phyloP scores from a whole-genome alignment of 2,329 filamentous ascomycete species.

The Hypoxylon sp. region DNA sequence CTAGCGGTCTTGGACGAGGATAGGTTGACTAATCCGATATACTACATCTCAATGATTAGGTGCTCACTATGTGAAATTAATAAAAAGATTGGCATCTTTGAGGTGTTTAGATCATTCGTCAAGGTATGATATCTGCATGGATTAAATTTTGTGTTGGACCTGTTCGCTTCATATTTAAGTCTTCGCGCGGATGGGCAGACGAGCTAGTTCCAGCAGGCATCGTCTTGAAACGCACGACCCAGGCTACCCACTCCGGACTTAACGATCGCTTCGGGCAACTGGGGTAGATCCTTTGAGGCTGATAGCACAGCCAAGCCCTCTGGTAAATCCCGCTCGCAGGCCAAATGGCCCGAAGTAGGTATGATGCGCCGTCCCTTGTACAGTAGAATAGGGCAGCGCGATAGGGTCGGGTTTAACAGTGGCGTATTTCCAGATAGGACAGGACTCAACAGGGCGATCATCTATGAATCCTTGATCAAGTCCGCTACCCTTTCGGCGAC shows the following conservation, averaged over 20 bases:
- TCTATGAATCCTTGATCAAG: slow-evolving; percentile 46
- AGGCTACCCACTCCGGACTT: no score
- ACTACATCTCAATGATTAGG: neutral
- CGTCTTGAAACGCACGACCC: no score
- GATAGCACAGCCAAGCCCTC: neutral
- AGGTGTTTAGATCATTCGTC: neutral
- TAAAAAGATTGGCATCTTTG: neutral
- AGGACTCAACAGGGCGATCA: neutral
- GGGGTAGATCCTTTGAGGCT: neutral
- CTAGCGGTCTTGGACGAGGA: neutral
- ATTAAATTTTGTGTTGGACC: neutral
- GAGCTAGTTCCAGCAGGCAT: no score
- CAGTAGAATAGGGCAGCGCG: neutral
- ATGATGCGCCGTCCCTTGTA: no score
- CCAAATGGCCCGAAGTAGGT: neutral
- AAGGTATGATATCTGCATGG: neutral
- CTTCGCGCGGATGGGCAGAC: no score
- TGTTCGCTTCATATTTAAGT: neutral
- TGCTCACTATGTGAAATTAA: no score
- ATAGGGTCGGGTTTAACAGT: neutral
- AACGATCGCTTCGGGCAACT: neutral
- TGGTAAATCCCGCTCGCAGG: neutral
- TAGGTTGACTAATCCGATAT: neutral
- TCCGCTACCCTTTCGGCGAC: slow-evolving; percentile 61
- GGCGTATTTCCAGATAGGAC: neutral